Evolutionary conservation across 1,139 yeast genomes (phyloP), one percentile per base, ranked within the genome.

Genomic region (Saccharomyces hybrid): DNA sequence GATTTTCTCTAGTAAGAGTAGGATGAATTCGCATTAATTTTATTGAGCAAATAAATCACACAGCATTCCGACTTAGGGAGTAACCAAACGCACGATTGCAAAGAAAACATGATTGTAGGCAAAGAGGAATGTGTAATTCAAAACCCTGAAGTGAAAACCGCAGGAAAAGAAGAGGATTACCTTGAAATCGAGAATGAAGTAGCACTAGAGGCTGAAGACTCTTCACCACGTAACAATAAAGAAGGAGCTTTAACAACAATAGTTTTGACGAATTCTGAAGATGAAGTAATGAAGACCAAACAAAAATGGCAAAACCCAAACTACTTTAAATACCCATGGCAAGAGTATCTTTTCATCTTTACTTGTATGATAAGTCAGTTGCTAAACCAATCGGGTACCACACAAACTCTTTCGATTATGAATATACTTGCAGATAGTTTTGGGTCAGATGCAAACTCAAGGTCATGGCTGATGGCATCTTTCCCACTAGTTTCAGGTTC

Each of bases 381-480:
- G 5, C 52, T 71, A 28, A 71, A 69, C 55, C 73, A 70, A 52
- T 67, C 71, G 2, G 71, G 72, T 6, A 57, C 68, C 0, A 62
- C 66, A 1, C 72, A 70, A 54, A 61, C 69, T 0, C 56, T 71
- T 28, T 67, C 73, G 0, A 60, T 70, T 53, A 70, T 71, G 70
- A 70, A 70, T 50, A 57, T 60, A 2, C 51, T 71, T 0, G 64
- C 62, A 0, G 57, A 59, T 2, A 63, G 67, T 2, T 66, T 72
- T 47, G 50, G 60, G 0, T 61, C 71, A 14, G 54, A 61, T 0
- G 53, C 62, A 1, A 54, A 53, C 1, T 68, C 67, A 44, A 65
- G 76, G 56, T 75, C 78, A 2, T 81, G 85, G 85, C 76, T 79
- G 52, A 75, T 79, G 79, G 82, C 83, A 2, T 76, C 83, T 0